Evolutionary conservation across 306 rosid genomes (phyloP).

Genomic region (Rosa chinensis): DNA sequence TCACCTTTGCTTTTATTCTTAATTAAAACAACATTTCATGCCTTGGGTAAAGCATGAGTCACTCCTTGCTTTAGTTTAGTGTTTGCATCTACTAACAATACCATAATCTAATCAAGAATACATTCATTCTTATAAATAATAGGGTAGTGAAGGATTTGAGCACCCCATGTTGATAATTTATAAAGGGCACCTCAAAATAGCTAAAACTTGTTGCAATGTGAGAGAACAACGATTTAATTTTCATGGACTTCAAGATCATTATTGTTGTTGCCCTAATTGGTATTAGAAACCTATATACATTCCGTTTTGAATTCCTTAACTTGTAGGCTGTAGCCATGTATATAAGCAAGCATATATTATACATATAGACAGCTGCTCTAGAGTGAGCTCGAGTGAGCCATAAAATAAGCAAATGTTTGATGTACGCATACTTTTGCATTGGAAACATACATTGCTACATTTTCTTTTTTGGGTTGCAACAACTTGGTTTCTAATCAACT

Average conservation of each 20-base stretch:
- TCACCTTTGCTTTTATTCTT: conserved; percentile 46
- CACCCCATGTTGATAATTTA: not conserved
- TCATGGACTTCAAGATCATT: not conserved
- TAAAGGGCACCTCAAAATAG: not conserved
- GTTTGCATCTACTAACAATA: conserved; percentile 7
- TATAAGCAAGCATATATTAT: not conserved
- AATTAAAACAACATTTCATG: conserved; percentile 40
- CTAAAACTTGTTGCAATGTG: not conserved
- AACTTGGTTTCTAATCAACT: not conserved
- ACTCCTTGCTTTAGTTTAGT: conserved; percentile 19
- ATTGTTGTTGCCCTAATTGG: conserved; percentile 8
- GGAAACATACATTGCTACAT: not conserved
- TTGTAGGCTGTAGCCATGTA: conserved; percentile 8
- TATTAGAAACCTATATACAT: conserved; percentile 7
- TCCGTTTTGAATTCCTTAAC: conserved; percentile 13
- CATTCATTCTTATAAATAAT: not conserved
- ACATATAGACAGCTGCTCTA: conserved; percentile 5
- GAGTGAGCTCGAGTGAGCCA: conserved; percentile 8
- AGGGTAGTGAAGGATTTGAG: not conserved
- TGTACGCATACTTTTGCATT: not conserved
- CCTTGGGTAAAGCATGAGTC: conserved; percentile 41
- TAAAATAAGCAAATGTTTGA: conserved; percentile 7
- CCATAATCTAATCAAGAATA: not conserved
- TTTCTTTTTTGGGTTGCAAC: not conserved
- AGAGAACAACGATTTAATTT: not conserved